Conservation (phyloP, 441 rosid species). For the Dalechampia spathulata region DNA sequence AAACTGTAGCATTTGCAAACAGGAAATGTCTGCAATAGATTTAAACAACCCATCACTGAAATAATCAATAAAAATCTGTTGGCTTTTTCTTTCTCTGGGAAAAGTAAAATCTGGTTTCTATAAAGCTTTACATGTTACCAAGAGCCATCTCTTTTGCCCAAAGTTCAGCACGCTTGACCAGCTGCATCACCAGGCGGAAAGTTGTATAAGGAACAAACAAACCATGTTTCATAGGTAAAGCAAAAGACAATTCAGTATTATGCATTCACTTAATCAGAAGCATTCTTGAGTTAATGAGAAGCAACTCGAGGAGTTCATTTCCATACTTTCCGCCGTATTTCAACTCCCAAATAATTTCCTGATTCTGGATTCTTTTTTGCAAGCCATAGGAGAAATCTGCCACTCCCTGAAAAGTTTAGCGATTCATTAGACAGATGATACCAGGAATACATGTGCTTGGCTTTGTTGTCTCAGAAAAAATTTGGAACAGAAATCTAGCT, state of each 20-base stretch:
- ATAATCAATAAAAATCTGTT: not conserved
- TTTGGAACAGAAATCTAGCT: too few species aligned
- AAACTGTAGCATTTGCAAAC: constrained; percentile 73
- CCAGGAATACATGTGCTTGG: not conserved
- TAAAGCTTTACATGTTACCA: constrained; percentile 54
- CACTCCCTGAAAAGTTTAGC: constrained; percentile 58
- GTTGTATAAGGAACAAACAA: constrained; percentile 8
- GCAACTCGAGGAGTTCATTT: constrained; percentile 22
- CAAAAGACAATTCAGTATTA: constrained; percentile 4
- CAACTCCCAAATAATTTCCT: constrained; percentile 78
- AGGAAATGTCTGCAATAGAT: constrained; percentile 60
- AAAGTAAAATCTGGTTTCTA: constrained; percentile 9
- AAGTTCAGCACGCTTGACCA: constrained; percentile 66
- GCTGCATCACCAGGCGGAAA: constrained; percentile 44
- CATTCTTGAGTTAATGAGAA: constrained; percentile 20
- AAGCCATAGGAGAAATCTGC: constrained; percentile 86
- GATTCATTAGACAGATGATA: constrained; percentile 12
- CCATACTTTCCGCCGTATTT: constrained; percentile 78
- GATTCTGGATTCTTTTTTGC: constrained; percentile 49
- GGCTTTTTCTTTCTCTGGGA: not conserved
- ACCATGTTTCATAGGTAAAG: constrained; percentile 7
- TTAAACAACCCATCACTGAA: constrained; percentile 9
- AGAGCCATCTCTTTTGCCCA: constrained; percentile 79
- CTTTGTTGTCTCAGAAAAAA: constrained; percentile 2
- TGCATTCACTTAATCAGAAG: constrained; percentile 23